Evolutionary conservation across 768 basidiomycete species (phyloP).

Genomic region (Terana coerulea): DNA sequence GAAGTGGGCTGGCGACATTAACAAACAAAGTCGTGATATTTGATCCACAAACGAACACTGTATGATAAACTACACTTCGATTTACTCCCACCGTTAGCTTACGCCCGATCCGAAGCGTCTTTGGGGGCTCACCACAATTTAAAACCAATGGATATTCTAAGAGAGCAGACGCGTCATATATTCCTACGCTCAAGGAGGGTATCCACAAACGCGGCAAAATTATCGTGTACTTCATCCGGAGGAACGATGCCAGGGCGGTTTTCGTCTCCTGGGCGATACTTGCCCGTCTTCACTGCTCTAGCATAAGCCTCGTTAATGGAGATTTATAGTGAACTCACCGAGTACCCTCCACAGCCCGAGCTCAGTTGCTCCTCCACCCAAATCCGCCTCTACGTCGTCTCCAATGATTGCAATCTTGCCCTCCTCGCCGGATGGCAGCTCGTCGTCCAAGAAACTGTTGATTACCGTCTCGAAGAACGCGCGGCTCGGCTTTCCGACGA

Average conservation of each 20-base stretch:
- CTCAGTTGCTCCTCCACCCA: conserved; percentile 58
- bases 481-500: conserved; percentile 62
- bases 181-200: conserved; percentile 36
- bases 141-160: too few relatives aligned
- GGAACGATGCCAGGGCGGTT: conserved; percentile 30
- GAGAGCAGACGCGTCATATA: too few relatives aligned
- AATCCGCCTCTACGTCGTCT: conserved; percentile 63
- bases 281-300: conserved; percentile 57
- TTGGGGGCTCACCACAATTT: too few relatives aligned
- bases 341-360: conserved; percentile 60
- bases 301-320: not conserved
- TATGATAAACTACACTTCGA: too few relatives aligned
- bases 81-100: too few relatives aligned
- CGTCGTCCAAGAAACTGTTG: conserved; percentile 33
- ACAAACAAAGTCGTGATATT: not conserved
- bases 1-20: conserved; percentile 55
- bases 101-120: too few relatives aligned
- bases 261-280: conserved; percentile 64
- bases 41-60: too few relatives aligned
- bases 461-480: conserved; percentile 60
- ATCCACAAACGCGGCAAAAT: conserved; percentile 55
- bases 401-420: conserved; percentile 52
- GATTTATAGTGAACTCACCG: conserved; percentile 48
- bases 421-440: conserved; percentile 11
- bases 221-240: conserved; percentile 52